Percentiles rank a stretch among this genome's conserved stretches.
These are phyloP conservation scores for Rhizopogon vulgaris DNA, from an alignment of 768 basidiomycete genomes.

Conservation along the genomic window DNA sequence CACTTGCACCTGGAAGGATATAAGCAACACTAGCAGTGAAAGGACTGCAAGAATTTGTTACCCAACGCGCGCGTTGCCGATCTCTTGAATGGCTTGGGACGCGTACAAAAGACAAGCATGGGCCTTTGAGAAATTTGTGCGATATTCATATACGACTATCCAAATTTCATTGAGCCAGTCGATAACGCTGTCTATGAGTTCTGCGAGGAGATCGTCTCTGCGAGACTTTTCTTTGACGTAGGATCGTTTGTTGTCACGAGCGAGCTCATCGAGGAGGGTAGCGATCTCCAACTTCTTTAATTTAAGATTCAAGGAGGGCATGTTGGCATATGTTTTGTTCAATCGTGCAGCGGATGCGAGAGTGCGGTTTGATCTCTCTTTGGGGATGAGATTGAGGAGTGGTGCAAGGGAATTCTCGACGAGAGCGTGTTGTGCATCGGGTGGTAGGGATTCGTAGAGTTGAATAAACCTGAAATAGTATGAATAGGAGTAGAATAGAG, in stretches of 20 bases:
- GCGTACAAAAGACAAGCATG: slow-evolving; percentile 53
- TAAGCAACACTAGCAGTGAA: slow-evolving; percentile 2
- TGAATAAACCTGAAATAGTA: slow-evolving; percentile 33
- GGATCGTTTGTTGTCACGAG: slow-evolving; percentile 46
- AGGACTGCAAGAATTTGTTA: slow-evolving; percentile 18
- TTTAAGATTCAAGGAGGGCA: slow-evolving; percentile 47
- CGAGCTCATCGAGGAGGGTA: slow-evolving; percentile 44
- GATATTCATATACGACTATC: slow-evolving; percentile 54
- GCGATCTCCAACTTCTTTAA: slow-evolving; percentile 52
- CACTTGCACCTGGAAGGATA: slow-evolving; percentile 46
- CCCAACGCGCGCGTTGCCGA: slow-evolving; percentile 34
- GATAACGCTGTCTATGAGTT: slow-evolving; percentile 48
- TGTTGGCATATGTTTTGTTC: slow-evolving; percentile 29
- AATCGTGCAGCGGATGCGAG: slow-evolving; percentile 34
- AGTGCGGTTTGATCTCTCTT: slow-evolving; percentile 32
- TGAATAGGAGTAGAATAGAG: background rate
- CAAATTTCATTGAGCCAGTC: slow-evolving; percentile 63
- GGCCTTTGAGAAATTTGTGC: slow-evolving; percentile 42
- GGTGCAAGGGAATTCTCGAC: slow-evolving; percentile 45
- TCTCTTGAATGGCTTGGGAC: slow-evolving; percentile 38
- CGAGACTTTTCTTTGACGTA: slow-evolving; percentile 48
- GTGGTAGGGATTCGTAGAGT: slow-evolving; percentile 46
- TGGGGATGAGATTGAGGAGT: slow-evolving; percentile 39
- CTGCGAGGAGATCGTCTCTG: slow-evolving; percentile 47
- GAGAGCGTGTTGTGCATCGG: slow-evolving; percentile 43